Evolutionary conservation across 2,329 filamentous ascomycete species (phyloP).

Genomic region (Phialocephala subalpina): DNA sequence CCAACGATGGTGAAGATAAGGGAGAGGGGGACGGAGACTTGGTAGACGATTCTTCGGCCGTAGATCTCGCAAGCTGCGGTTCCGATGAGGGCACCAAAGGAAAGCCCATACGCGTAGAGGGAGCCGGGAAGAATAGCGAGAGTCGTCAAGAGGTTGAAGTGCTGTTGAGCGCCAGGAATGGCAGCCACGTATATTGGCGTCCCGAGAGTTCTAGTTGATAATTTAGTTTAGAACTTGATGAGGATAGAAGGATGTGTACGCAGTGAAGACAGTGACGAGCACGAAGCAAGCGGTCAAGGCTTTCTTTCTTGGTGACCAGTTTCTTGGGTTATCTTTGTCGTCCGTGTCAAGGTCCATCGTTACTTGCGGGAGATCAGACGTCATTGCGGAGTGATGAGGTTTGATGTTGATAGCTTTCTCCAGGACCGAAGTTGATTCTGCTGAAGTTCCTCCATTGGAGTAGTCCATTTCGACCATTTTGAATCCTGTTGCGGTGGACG

Average conservation of each 20-base stretch:
- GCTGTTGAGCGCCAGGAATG: conserved; percentile 12
- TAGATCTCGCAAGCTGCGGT: conserved; percentile 23
- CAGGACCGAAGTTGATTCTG: too few species aligned
- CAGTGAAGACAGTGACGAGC: conserved; percentile 16
- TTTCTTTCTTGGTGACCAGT: conserved; percentile 17
- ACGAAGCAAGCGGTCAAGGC: conserved; percentile 8
- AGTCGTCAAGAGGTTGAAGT: conserved; percentile 19
- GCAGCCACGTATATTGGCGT: conserved; percentile 25
- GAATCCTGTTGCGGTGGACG: too few species aligned
- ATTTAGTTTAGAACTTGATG: not conserved
- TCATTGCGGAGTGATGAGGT: not conserved
- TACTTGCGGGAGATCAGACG: not conserved
- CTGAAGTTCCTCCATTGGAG: too few species aligned
- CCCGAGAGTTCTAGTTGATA: conserved; percentile 23
- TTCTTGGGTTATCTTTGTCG: conserved; percentile 13
- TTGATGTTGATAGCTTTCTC: too few species aligned
- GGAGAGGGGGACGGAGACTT: conserved; percentile 16
- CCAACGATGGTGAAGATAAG: conserved; percentile 22
- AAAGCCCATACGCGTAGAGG: conserved; percentile 23
- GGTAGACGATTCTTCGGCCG: conserved; percentile 25
- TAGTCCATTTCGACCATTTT: too few species aligned
- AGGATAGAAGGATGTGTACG: not conserved
- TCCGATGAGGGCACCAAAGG: conserved; percentile 16
- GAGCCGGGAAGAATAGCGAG: conserved; percentile 19
- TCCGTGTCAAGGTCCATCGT: not conserved